These are phyloP conservation scores for Apiospora hydei DNA, from an alignment of 2,329 filamentous ascomycete genomes.

Conservation along the genomic window DNA sequence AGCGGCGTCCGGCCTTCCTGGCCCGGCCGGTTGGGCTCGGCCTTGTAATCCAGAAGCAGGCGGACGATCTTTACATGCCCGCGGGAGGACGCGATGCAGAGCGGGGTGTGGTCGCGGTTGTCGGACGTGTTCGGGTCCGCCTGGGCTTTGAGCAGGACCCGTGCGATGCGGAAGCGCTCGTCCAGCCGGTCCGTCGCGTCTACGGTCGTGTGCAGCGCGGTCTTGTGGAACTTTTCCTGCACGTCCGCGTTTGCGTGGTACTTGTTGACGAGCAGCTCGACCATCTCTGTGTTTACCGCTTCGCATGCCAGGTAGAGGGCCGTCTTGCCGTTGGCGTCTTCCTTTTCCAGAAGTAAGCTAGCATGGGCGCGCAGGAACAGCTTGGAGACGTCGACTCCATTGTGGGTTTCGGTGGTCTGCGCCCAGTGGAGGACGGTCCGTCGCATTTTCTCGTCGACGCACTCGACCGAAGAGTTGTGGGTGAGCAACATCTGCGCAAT, in stretches of 20 bases:
- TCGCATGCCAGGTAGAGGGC: slow-evolving; percentile 1
- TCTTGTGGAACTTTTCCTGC: neutral
- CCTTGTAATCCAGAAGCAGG: neutral
- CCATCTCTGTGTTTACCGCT: neutral
- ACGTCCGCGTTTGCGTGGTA: neutral
- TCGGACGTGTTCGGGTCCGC: neutral
- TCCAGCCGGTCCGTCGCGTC: neutral
- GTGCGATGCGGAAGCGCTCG: neutral
- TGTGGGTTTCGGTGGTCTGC: neutral
- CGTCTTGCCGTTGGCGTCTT: neutral
- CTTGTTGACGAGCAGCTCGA: neutral
- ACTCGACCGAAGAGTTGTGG: neutral
- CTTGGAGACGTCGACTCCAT: neutral
- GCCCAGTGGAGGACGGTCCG: neutral
- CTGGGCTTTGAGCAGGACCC: neutral
- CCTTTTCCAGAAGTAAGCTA: neutral
- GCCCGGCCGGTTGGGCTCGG: neutral
- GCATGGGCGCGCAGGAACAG: neutral
- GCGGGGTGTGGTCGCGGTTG: neutral
- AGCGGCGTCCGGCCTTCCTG: neutral
- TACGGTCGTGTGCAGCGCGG: neutral
- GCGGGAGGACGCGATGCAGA: neutral
- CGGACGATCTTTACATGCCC: neutral
- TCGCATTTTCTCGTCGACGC: too few relatives aligned
- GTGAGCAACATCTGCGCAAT: neutral